Evolutionary conservation across 2,329 filamentous ascomycete species (phyloP).

Genomic region (Clonostachys rhizophaga): DNA sequence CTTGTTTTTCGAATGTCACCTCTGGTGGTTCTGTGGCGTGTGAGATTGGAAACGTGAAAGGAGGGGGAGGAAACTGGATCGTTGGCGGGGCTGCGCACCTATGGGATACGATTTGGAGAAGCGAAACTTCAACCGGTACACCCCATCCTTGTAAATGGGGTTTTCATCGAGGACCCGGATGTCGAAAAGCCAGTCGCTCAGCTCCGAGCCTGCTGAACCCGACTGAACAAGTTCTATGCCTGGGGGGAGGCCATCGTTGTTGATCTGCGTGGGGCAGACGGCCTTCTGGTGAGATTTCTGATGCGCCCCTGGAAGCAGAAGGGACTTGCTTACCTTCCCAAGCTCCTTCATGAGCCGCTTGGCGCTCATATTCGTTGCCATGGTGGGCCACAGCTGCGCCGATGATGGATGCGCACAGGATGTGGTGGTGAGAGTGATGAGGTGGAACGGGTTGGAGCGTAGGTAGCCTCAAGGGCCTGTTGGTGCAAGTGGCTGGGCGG

Average conservation of each 20-base stretch:
- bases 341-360: slow-evolving; percentile 59
- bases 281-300: background rate
- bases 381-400: slow-evolving; percentile 7
- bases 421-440: background rate
- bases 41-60: background rate
- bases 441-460: background rate
- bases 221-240: slow-evolving; percentile 76
- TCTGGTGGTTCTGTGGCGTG: slow-evolving; percentile 74
- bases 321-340: slow-evolving; percentile 36
- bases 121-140: slow-evolving; percentile 80
- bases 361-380: slow-evolving; percentile 41
- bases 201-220: slow-evolving; percentile 77
- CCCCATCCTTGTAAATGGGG: slow-evolving; percentile 77
- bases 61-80: background rate
- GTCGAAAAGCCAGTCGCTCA: slow-evolving; percentile 80
- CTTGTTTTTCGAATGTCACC: slow-evolving; percentile 74
- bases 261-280: slow-evolving; percentile 34
- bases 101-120: slow-evolving; percentile 88
- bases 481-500: background rate
- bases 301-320: background rate
- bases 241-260: slow-evolving; percentile 50
- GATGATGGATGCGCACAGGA: background rate
- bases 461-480: background rate
- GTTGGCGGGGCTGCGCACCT: slow-evolving; percentile 43
- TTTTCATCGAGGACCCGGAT: slow-evolving; percentile 88